Conservation (phyloP, 495 filamentous ascomycete species). For the Cercophora samala region DNA sequence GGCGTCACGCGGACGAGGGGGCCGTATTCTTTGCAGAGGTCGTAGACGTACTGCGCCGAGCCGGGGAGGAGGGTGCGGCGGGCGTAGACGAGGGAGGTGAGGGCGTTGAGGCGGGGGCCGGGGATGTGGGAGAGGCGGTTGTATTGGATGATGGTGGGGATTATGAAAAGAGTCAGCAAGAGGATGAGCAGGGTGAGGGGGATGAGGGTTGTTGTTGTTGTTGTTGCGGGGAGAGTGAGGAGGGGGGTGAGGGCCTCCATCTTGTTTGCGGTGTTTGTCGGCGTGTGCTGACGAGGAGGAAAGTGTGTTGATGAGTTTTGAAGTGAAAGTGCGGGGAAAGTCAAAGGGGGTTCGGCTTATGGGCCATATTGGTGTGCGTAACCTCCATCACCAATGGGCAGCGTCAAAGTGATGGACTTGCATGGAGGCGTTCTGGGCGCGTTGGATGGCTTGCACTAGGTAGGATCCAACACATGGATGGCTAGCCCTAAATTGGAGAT, state of each 20-base stretch:
- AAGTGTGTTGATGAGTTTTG: not conserved
- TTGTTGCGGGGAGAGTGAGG: not conserved
- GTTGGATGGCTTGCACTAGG: not conserved
- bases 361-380: too few relatives aligned
- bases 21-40: constrained; percentile 19
- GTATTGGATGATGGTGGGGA: not conserved
- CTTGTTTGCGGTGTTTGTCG: not conserved
- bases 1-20: constrained; percentile 44
- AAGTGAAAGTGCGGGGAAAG: not conserved
- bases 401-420: not conserved
- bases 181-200: not conserved
- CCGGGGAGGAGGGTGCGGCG: not conserved
- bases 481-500: too few relatives aligned
- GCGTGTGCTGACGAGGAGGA: not conserved
- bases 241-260: not conserved
- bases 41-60: not conserved
- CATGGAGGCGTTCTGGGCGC: not conserved
- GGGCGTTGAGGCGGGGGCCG: not conserved
- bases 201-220: not conserved
- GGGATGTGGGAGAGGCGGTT: constrained; percentile 1
- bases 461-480: too few relatives aligned
- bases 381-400: not conserved
- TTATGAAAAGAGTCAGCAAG: not conserved
- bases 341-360: too few relatives aligned
- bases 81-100: not conserved